A percentile compares a stretch with the other conserved stretches of the same genome.
Evolutionary conservation across 192 early-diverging fungal species (phyloP).

Genomic region (Coemansia sp.): DNA sequence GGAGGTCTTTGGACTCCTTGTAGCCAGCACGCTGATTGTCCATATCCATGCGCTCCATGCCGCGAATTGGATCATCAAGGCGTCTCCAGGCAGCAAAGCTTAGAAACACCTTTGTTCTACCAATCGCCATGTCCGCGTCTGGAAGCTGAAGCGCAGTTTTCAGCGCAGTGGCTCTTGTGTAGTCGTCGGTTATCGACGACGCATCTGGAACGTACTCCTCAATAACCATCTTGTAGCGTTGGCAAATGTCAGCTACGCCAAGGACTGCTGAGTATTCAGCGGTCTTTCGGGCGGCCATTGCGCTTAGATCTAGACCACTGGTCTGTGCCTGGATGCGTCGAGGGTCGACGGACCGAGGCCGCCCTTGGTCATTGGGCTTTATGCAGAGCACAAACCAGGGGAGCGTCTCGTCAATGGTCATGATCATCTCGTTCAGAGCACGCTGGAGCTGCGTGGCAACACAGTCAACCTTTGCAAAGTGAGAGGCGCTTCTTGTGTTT

Average conservation of each 20-base stretch:
- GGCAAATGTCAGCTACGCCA: slow-evolving; percentile 39
- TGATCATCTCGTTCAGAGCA: slow-evolving; percentile 65
- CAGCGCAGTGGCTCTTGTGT: slow-evolving; percentile 30
- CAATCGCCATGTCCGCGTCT: slow-evolving; percentile 57
- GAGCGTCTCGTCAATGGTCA: slow-evolving; percentile 70
- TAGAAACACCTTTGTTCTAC: slow-evolving; percentile 67
- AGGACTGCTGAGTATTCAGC: slow-evolving; percentile 50
- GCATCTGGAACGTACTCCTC: slow-evolving; percentile 45
- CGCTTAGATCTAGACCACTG: slow-evolving; percentile 28
- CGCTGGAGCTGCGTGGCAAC: slow-evolving; percentile 69
- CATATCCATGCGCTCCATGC: slow-evolving; percentile 58
- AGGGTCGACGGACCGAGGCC: slow-evolving; percentile 25
- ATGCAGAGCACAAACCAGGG: slow-evolving; percentile 81
- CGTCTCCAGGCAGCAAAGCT: slow-evolving; percentile 76
- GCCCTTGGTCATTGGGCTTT: slow-evolving; percentile 46
- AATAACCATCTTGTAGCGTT: slow-evolving; percentile 48
- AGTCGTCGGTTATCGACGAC: slow-evolving; percentile 19
- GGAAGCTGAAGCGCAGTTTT: slow-evolving; percentile 51
- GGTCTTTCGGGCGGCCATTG: slow-evolving; percentile 38
- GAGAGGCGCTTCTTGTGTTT: slow-evolving; percentile 62
- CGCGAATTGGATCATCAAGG: slow-evolving; percentile 76
- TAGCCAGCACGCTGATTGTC: slow-evolving; percentile 56
- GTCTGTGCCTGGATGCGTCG: slow-evolving; percentile 53
- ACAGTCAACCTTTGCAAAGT: slow-evolving; percentile 57
- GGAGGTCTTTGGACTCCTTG: slow-evolving; percentile 35